These are phyloP conservation scores for Cystofilobasidium capitatum DNA, from an alignment of 768 basidiomycete genomes.

Conservation along the genomic window DNA sequence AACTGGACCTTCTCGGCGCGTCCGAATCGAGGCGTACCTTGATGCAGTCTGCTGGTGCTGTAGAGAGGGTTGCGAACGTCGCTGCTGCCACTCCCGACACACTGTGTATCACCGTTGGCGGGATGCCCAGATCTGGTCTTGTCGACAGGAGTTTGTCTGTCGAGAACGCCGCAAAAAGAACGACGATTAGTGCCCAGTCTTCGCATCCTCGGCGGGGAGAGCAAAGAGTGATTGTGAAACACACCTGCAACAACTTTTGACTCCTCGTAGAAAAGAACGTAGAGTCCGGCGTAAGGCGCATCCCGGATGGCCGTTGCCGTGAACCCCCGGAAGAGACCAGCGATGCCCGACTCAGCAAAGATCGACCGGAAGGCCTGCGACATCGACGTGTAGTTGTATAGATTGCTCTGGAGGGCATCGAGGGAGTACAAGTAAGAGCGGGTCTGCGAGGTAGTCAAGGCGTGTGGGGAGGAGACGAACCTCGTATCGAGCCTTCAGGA, in stretches of 20 bases:
- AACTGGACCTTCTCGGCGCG: no score
- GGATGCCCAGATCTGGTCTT: conserved; percentile 32
- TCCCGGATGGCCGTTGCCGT: conserved; percentile 81
- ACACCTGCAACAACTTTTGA: conserved; percentile 65
- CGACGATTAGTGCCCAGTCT: background rate
- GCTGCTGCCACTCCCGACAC: conserved; percentile 59
- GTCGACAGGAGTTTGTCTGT: conserved; percentile 9
- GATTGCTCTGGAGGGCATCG: conserved; percentile 49
- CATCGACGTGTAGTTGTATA: conserved; percentile 61
- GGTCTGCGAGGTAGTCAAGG: background rate
- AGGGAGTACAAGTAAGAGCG: background rate
- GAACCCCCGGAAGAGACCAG: conserved; percentile 75
- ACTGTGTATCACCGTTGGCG: conserved; percentile 37
- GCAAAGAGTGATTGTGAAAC: conserved; percentile 35
- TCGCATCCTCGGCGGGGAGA: background rate
- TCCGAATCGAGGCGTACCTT: no score
- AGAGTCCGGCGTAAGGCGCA: conserved; percentile 86
- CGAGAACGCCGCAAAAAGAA: conserved; percentile 31
- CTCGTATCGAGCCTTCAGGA: conserved; percentile 87
- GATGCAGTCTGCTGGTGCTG: conserved; percentile 88
- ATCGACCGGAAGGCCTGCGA: conserved; percentile 43
- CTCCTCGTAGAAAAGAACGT: conserved; percentile 76
- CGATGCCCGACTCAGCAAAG: conserved; percentile 48
- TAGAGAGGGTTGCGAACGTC: conserved; percentile 68
- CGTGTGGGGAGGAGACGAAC: conserved; percentile 42